Evolutionary conservation across 345 rosid genomes (phyloP), one percentile per base, ranked within the genome.

Genomic region (Noccaea bulbosa): DNA sequence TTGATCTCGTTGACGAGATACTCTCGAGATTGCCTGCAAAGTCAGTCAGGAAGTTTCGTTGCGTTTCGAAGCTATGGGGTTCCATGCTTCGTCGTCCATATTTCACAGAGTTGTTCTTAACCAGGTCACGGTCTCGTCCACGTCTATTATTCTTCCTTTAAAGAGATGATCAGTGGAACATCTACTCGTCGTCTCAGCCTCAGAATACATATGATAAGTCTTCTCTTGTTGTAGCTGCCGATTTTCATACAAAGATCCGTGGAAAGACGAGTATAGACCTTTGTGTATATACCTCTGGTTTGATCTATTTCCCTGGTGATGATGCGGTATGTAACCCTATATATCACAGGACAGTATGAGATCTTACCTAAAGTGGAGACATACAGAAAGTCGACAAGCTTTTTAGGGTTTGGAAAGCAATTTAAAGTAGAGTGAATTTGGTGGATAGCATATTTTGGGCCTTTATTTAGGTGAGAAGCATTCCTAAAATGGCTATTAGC

Each of bases 341-440:
- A n/a, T n/a, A n/a, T 1, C 6, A 33, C 38, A 8, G 8, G 38
- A 35, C 9, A 35, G 8, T 35, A 35, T 35, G 38, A 4, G 30
- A 27, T 27, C 37, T 59, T 59, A 24, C 63, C 63, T 57, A 0
- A 20, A 11, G 3, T 7, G 14, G 0, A 0, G 2, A 8, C 0
- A 4, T 0, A 2, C 3, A 3, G 0, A 4, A 0, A 8, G 0
- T 15, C 12, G 61, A 0, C 0, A 1, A 17, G 16, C 33, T 38
- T 10, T 17, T 8, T 43, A 60, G 65, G 50, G 50, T 61, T 61
- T 59, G 65, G 8, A 8, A 61, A 61, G 11, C 39, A 61, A 61
- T 61, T 8, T n/a, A n/a, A n/a, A n/a, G n/a, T n/a, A n/a, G n/a
- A n/a, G n/a, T n/a, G n/a, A n/a, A n/a, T n/a, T n/a, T n/a, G n/a